Base-by-base conservation (phyloP, 169 alveolate genomes). In the Plasmodium relictum region DNA sequence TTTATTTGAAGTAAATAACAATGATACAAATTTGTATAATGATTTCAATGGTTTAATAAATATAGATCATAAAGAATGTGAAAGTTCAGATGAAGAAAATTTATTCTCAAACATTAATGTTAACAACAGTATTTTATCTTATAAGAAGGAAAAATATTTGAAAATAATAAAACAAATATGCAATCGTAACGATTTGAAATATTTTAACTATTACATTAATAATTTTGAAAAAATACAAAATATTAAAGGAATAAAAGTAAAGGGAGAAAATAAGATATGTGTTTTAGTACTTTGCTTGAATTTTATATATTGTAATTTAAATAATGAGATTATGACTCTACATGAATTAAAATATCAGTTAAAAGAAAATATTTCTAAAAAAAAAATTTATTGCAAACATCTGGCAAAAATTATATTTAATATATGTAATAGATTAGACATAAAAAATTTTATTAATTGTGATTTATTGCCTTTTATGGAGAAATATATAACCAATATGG, bases 181-280 rank as follows among this genome's bases (percentile, higher is more conserved):
- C 41, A n/a, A 54, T 54, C 65, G 65, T 16, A 83, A 83, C 48
- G 72, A 68, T 83, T 83, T 83, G 41, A 83, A 68, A 48, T 50
- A 83, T 48, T 16, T 50, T 71, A 68, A 66, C 52, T 83, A 83
- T 45, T 68, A 68, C 44, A 52, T 83, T 22, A 83, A 83, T 61
- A 83, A 83, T 83, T 83, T 37, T 83, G 83, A 83, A n/a, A 83
- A 83, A 68, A 83, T 83, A 83, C 66, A 56, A 69, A 69, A 83
- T 50, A 68, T 83, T 45, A 83, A 68, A 44, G 91, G 80, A 3
- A 41, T 83, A 68, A 83, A 68, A 37, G 72, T 31, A 16, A 37
- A 83, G 41, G 91, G 91, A 10, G 91, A 83, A 83, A 66, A 83
- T 83, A 69, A 85, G 54, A 69, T 83, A 66, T 83, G 91, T 18